A percentile compares a stretch with the other conserved stretches of the same genome.
Evolutionary conservation across 1,139 yeast species (phyloP).

Genomic region (Blastobotrys persicus): DNA sequence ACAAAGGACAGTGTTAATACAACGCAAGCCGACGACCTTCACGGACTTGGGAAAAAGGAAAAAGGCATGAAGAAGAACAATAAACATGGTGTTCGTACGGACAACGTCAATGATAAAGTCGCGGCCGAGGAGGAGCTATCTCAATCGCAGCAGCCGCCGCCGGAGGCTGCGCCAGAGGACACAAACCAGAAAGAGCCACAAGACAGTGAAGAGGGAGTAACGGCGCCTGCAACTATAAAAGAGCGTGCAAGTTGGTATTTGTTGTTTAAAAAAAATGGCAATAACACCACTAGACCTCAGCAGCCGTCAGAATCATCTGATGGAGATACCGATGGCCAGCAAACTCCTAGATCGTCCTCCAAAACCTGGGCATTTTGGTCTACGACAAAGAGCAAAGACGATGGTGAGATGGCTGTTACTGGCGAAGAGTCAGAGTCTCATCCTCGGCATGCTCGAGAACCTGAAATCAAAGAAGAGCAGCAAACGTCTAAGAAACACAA

Average conservation of each 20-base stretch:
- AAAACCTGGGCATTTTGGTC: constrained; percentile 40
- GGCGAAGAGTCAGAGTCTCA: constrained; percentile 40
- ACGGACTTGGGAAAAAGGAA: neutral
- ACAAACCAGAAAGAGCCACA: too few species aligned
- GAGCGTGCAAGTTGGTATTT: constrained; percentile 6
- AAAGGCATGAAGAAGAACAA: neutral
- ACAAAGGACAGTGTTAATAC: neutral
- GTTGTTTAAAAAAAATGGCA: neutral
- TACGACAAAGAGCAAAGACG: constrained; percentile 15
- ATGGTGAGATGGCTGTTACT: constrained; percentile 40
- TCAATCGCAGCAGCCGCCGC: neutral
- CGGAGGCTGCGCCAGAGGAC: neutral
- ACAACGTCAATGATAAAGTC: neutral
- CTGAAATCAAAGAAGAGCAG: constrained; percentile 5
- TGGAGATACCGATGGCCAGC: neutral
- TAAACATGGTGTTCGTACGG: neutral
- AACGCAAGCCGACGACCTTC: neutral
- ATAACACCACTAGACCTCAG: neutral
- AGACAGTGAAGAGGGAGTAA: too few species aligned
- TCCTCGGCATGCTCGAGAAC: constrained; percentile 28
- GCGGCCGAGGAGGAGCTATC: neutral
- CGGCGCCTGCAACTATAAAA: neutral
- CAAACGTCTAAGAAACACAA: constrained; percentile 16
- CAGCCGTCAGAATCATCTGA: neutral
- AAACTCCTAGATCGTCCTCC: constrained; percentile 4